phyloP scores from a whole-genome alignment of 2,329 filamentous ascomycete genomes.

The Colletotrichum zoysiae region DNA sequence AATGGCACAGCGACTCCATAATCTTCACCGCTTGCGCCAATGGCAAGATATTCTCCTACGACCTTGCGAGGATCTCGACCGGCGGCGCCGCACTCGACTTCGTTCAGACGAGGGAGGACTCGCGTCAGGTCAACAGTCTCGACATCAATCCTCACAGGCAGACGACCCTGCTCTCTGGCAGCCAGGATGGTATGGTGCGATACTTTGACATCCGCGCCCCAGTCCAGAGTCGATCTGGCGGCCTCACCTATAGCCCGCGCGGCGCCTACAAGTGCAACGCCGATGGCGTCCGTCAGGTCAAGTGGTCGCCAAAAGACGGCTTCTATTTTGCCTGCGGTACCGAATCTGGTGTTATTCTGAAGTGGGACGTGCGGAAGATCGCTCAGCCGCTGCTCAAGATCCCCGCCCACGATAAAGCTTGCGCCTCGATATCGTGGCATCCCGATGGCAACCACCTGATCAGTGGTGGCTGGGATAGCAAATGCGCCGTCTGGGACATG shows the following conservation, averaged over 20 bases:
- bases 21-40: constrained; percentile 74
- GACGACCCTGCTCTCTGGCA: constrained; percentile 71
- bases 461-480: constrained; percentile 72
- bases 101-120: constrained; percentile 71
- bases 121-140: constrained; percentile 72
- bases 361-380: constrained; percentile 73
- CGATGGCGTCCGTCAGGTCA: constrained; percentile 72
- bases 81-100: constrained; percentile 63
- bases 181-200: constrained; percentile 73
- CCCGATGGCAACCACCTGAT: constrained; percentile 75
- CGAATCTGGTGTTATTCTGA: constrained; percentile 71
- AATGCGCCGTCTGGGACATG: constrained; percentile 75
- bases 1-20: constrained; percentile 66
- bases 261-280: constrained; percentile 62
- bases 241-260: constrained; percentile 60
- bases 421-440: constrained; percentile 74
- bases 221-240: constrained; percentile 60
- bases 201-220: constrained; percentile 70
- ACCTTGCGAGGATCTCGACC: constrained; percentile 64
- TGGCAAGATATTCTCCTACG: constrained; percentile 75
- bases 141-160: constrained; percentile 72
- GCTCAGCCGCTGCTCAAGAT: constrained; percentile 68
- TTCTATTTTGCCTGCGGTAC: constrained; percentile 74
- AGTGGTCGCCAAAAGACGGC: constrained; percentile 73
- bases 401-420: constrained; percentile 71